Evolutionary conservation across 306 rosid species (phyloP).

Genomic region (Vigna unguiculata): DNA sequence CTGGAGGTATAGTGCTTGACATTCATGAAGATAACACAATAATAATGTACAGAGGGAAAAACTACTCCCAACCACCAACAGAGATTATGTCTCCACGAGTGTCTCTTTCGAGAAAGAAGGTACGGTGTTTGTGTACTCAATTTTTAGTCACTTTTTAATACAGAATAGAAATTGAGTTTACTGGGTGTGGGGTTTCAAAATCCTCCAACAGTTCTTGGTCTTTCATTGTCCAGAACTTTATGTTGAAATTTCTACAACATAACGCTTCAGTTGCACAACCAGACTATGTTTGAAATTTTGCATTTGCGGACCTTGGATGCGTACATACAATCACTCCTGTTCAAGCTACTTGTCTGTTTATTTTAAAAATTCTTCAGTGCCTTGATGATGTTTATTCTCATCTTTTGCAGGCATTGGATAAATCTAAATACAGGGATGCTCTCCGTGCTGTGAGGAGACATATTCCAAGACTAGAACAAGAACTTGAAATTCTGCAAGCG

Average conservation of each 20-base stretch:
- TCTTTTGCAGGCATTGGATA: slow-evolving; percentile 82
- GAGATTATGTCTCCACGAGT: slow-evolving; percentile 97
- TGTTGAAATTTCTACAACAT: not conserved
- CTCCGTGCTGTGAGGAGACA: slow-evolving; percentile 84
- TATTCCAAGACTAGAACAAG: slow-evolving; percentile 83
- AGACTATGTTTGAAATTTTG: slow-evolving; percentile 5
- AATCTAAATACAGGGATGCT: slow-evolving; percentile 88
- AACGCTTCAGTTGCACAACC: slow-evolving; percentile 3
- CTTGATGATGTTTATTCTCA: slow-evolving; percentile 33
- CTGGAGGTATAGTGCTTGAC: slow-evolving; percentile 90
- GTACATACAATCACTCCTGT: slow-evolving; percentile 28
- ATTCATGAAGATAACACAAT: slow-evolving; percentile 88
- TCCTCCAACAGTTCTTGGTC: not conserved
- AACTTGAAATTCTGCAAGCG: slow-evolving; percentile 79
- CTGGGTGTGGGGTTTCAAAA: slow-evolving; percentile 1
- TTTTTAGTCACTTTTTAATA: slow-evolving; percentile 11
- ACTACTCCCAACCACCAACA: slow-evolving; percentile 94
- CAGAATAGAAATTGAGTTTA: slow-evolving; percentile 17
- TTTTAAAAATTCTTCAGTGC: not conserved
- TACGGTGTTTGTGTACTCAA: slow-evolving; percentile 25
- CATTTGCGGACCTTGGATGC: slow-evolving; percentile 14
- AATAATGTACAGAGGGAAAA: slow-evolving; percentile 97
- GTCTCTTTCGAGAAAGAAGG: slow-evolving; percentile 94
- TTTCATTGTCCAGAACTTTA: slow-evolving; percentile 7
- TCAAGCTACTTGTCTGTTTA: slow-evolving; percentile 23